A percentile compares a stretch with the other conserved stretches of the same genome.
phyloP scores from a whole-genome alignment of 495 filamentous ascomycete genomes.

The Talaromyces borbonicus region DNA sequence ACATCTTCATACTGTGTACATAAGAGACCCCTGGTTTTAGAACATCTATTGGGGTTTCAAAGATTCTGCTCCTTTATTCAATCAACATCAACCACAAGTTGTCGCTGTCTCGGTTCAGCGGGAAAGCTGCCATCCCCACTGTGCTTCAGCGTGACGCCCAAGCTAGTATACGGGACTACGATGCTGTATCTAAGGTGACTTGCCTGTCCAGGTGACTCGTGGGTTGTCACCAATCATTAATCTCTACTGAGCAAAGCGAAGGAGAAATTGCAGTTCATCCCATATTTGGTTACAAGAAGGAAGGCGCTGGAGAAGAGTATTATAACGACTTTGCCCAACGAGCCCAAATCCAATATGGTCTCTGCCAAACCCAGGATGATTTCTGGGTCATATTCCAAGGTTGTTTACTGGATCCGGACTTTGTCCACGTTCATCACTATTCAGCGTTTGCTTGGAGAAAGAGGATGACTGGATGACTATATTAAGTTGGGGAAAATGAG shows the following conservation, averaged over 20 bases:
- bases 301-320: slow-evolving; percentile 3
- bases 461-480: slow-evolving; percentile 11
- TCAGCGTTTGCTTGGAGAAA: slow-evolving; percentile 10
- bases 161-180: not conserved
- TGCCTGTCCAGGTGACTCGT: not conserved
- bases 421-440: slow-evolving; percentile 3
- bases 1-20: too few species aligned
- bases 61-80: too few species aligned
- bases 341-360: slow-evolving; percentile 10
- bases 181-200: not conserved
- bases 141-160: too few species aligned
- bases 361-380: too few species aligned
- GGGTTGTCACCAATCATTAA: slow-evolving; percentile 3
- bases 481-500: slow-evolving; percentile 11
- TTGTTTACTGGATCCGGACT: slow-evolving; percentile 11
- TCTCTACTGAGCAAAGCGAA: slow-evolving; percentile 2
- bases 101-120: too few species aligned
- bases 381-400: slow-evolving; percentile 6
- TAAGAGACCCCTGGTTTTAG: too few species aligned
- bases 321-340: slow-evolving; percentile 8
- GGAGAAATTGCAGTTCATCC: slow-evolving; percentile 2
- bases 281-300: slow-evolving; percentile 3
- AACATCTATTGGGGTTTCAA: too few species aligned
- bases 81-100: too few species aligned
- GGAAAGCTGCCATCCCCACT: too few species aligned